Percentiles rank a stretch among this genome's conserved stretches.
Evolutionary conservation across 1,284 basidiomycete species (phyloP).

Genomic region (Rhodotorula mucilaginosa): DNA sequence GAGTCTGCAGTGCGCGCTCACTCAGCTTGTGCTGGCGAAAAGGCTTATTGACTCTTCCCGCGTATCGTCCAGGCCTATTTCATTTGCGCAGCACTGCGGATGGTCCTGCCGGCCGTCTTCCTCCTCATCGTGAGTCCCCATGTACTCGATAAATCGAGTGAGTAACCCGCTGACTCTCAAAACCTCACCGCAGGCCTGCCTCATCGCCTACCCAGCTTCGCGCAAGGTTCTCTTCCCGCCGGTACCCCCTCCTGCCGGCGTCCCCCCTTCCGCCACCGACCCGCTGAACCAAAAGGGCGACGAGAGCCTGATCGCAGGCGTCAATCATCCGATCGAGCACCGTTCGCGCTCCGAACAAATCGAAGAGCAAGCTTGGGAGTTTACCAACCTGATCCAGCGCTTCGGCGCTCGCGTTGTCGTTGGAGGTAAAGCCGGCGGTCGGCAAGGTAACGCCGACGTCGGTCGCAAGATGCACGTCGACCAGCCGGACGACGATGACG

Average conservation of each 20-base stretch:
- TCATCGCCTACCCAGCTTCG: conserved; percentile 55
- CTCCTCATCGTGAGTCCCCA: conserved; percentile 42
- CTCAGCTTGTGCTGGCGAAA: neutral
- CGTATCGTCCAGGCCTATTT: conserved; percentile 51
- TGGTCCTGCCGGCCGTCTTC: conserved; percentile 51
- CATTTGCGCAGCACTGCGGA: conserved; percentile 53
- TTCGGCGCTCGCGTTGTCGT: conserved; percentile 49
- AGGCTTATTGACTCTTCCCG: neutral
- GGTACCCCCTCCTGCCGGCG: conserved; percentile 48
- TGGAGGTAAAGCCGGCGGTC: conserved; percentile 45
- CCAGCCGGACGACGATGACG: conserved; percentile 19
- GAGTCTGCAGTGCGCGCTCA: neutral
- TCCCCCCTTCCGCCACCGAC: conserved; percentile 51
- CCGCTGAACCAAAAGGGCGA: conserved; percentile 51
- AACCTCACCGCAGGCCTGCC: conserved; percentile 43
- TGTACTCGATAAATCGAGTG: neutral
- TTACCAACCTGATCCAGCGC: conserved; percentile 49
- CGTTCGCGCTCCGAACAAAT: conserved; percentile 51
- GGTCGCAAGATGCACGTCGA: conserved; percentile 46
- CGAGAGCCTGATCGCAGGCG: conserved; percentile 50
- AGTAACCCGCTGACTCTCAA: neutral
- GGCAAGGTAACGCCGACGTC: conserved; percentile 50
- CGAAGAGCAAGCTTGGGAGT: conserved; percentile 53
- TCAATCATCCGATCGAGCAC: conserved; percentile 49
- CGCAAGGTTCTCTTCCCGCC: conserved; percentile 54